Conservation (phyloP, 768 basidiomycete species). For the Suillus cothurnatus region DNA sequence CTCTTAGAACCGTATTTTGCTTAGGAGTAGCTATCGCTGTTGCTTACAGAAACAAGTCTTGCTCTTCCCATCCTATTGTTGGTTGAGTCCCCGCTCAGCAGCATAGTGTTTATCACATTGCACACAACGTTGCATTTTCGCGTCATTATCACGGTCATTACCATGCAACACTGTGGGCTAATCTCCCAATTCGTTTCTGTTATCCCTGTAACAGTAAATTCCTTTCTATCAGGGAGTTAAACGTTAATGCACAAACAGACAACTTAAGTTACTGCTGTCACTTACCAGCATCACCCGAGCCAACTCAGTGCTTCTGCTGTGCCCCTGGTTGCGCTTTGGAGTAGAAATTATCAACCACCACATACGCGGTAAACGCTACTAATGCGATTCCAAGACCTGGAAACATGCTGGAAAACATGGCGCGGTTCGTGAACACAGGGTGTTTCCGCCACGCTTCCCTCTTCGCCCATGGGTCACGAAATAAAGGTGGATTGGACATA, state of each 20-base stretch:
- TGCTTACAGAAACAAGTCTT: not conserved
- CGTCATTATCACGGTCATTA: too few species aligned
- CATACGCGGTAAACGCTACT: slow-evolving; percentile 90
- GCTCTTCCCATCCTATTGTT: too few species aligned
- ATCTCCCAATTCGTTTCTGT: too few species aligned
- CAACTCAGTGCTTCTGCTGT: slow-evolving; percentile 17
- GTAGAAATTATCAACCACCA: slow-evolving; percentile 78
- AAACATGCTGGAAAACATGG: slow-evolving; percentile 89
- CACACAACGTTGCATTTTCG: too few species aligned
- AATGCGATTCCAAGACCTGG: slow-evolving; percentile 95
- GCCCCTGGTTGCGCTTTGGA: slow-evolving; percentile 37
- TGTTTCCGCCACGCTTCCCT: slow-evolving; percentile 90
- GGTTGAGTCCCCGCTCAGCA: too few species aligned
- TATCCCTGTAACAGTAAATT: too few species aligned
- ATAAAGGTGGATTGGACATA: slow-evolving; percentile 72
- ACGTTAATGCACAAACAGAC: not conserved
- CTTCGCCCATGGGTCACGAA: slow-evolving; percentile 94
- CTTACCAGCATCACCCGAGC: not conserved
- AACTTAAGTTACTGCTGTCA: not conserved
- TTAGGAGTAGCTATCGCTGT: not conserved
- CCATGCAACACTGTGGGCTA: too few species aligned
- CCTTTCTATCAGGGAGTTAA: not conserved
- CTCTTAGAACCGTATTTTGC: not conserved
- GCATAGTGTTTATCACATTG: too few species aligned
- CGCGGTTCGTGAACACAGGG: slow-evolving; percentile 83